Evolutionary conservation across 2,329 filamentous ascomycete genomes (phyloP), one percentile per base, ranked within the genome.

Genomic region (Calonectria honghensis): DNA sequence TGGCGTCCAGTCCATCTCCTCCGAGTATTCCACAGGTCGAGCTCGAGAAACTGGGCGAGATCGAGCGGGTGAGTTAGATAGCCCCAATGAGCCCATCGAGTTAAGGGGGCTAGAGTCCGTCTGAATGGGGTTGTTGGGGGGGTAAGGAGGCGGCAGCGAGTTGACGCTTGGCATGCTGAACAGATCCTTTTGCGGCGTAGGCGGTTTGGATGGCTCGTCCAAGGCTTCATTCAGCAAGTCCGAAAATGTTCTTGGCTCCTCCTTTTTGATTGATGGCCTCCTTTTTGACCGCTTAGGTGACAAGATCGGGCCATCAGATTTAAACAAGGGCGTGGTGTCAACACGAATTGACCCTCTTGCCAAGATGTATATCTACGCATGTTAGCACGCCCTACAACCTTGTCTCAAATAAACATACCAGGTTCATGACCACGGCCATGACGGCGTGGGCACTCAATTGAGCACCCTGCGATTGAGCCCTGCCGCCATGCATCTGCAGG

Each of bases 1-100:
- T 0, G 93, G 93, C 3, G 92, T 90, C 92, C 94, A 95, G 80
- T 96, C 94, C 94, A 96, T 96, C 70, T 90, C 89, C 50, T 93
- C 90, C 1, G 86, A 86, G 72, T 89, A 86, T 11, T 86, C 84
- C 1, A 81, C 68, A 9, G 75, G 18, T 6, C 1, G 41, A 41
- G 18, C 45, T 77, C 76, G 24, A 24, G 24, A 24, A 24, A 24
- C 24, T 24, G 24, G 24, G 24, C 24, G 45, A 2, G 73, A 50
- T 35, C 51, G 76, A 37, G 76, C 73, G 10, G 75, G 69, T 1
- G 79, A 75, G 16, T 69, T 78, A 2, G 79, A 72, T n/a, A 82
- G 71, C 50, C 69, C 73, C 9, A 78, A 73, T 29, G n/a, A 75
- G 37, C 71, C 77, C 52, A 81, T 73, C 14, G 54, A 72, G 4